Base-by-base conservation (phyloP, 805 yeast genomes). In the Zygoascus bituminiphila region DNA sequence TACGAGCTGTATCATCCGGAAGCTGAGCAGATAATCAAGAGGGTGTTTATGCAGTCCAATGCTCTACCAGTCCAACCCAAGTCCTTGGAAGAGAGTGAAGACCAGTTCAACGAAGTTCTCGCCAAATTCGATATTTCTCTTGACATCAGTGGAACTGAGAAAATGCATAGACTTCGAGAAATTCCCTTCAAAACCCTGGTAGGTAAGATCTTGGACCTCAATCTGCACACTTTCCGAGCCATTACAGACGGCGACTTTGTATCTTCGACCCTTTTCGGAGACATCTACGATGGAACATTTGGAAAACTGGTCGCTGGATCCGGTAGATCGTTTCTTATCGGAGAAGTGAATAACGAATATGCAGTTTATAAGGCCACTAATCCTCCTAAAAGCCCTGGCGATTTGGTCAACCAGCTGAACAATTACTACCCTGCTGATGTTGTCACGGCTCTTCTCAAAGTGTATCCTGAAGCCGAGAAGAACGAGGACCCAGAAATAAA, bases 1-100 rank as follows among this genome's bases (percentile, higher is more conserved):
- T 71, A 71, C 54, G 75, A 71, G 51, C 29, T 69, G 9, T 71
- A 71, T 52, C 67, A 71, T 48, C 70, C 72, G 8, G 64, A 67
- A 26, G 72, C 33, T 2, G 42, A 51, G 10, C 75, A 69, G 54
- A 62, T 70, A 42, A 70, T 71, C 51, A 70, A 70, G 51, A 67
- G 67, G 51, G 59, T 57, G 17, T 53, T 61, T n/a, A 63, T 63
- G 49, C 59, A 63, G 46, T 69, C 74, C 35, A 71, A 71, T 49
- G 57, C 65, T 48, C 57, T 69, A 17, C 64, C 60, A 25, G 57
- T 62, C 29, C 74, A 70, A 50, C 75, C 75, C 20, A 71, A 70
- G 47, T 56, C 65, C 14, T 52, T 67, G 22, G 56, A 54, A 14
- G 73, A 70, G 48, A 50, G 60, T 12, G 63, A 67, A 47, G 58